Evolutionary conservation across 192 early-diverging fungal species (phyloP), one percentile per base, ranked within the genome.

Genomic region (Dispira simplex): DNA sequence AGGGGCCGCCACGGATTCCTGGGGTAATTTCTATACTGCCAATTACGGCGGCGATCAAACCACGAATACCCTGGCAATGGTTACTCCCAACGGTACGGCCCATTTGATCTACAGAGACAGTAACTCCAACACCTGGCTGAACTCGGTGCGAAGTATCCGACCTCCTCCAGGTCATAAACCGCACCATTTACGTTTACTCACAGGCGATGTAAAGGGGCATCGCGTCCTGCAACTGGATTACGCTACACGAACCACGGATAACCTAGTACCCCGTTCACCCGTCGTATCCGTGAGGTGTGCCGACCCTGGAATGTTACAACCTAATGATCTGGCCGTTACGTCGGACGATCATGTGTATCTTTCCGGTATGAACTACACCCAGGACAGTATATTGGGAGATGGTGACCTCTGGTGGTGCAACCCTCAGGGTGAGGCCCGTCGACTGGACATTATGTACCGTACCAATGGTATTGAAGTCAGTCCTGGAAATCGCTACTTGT

Each of bases 401-500:
- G 78, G 78, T 46, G 75, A 77, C 46, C 68, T 79, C 47, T 79
- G 78, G 78, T 71, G 69, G 2, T 79, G 78, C 69, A 68, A 69
- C 60, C 27, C 43, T 39, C 44, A 11, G 0, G 78, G 77, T 46
- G 65, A 18, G 23, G 73, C 79, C 9, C 67, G 0, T 1, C 67
- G 53, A 63, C 66, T 82, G 8, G 68, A 64, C 1, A 11, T 25
- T 12, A 72, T 79, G 51, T 55, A 69, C 32, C 77, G 80, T 48
- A 81, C 80, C 2, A 82, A 82, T 54, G 80, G 80, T 13, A 77
- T 82, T 44, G 80, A 82, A 52, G 67, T 82, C 43, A 74, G 72
- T 58, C 74, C 78, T 8, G 76, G 79, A 52, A 77, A 79, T 46
- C 71, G 69, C 53, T 71, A 65, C 14, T 73, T 82, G 25, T 82